Percentiles rank a stretch among this genome's conserved stretches.
Conservation (phyloP, 768 basidiomycete genomes). For the Suillus placidus region DNA sequence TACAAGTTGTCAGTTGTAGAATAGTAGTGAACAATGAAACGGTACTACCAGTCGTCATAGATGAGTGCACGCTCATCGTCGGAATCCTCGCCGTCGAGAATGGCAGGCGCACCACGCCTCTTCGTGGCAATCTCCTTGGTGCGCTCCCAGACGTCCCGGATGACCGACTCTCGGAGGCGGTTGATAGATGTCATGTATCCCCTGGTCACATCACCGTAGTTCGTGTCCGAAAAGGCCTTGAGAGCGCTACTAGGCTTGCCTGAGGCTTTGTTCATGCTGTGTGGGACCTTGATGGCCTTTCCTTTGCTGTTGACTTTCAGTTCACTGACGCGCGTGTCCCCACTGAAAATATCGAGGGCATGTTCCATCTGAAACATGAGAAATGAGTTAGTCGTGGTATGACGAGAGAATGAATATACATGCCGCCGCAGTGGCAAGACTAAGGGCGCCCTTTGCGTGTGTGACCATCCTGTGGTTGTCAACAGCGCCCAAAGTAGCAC, state of each 20-base stretch:
- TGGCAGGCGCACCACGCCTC: not conserved
- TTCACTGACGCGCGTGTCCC: not conserved
- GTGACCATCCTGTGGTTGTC: no score
- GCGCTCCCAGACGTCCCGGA: not conserved
- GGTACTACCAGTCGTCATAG: not conserved
- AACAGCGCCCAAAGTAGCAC: no score
- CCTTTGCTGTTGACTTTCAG: not conserved
- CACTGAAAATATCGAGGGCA: slow-evolving; percentile 6
- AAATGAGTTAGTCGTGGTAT: not conserved
- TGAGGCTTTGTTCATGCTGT: not conserved
- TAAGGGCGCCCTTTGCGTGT: no score
- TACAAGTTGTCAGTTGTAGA: not conserved
- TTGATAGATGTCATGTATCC: not conserved
- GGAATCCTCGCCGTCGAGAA: not conserved
- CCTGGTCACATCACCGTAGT: not conserved
- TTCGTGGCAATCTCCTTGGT: not conserved
- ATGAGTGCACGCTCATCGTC: not conserved
- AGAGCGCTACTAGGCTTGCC: not conserved
- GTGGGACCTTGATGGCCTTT: not conserved
- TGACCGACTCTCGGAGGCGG: not conserved
- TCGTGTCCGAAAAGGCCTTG: not conserved
- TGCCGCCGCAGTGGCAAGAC: no score
- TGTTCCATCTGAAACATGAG: slow-evolving; percentile 13
- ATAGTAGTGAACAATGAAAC: not conserved
- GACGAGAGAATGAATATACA: no score